phyloP scores from a whole-genome alignment of 2,329 filamentous ascomycete genomes.

The Alternaria conjuncta region DNA sequence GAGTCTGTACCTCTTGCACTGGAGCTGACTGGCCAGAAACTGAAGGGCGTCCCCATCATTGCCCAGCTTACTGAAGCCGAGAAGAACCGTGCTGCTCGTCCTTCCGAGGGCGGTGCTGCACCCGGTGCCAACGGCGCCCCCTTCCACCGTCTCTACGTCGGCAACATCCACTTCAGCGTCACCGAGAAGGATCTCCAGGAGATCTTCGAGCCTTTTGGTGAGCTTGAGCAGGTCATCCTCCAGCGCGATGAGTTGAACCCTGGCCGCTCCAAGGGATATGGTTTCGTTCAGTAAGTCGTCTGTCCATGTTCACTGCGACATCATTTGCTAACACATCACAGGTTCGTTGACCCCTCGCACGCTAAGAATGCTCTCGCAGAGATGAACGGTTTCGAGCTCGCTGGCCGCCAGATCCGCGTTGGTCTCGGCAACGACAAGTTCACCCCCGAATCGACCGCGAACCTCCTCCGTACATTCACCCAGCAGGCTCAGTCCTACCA shows the following conservation, averaged over 20 bases:
- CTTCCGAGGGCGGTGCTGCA: constrained; percentile 63
- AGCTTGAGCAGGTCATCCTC: constrained; percentile 95
- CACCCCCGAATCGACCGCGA: constrained; percentile 94
- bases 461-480: constrained; percentile 89
- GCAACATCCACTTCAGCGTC: constrained; percentile 99
- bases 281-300: constrained; percentile 90
- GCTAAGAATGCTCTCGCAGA: constrained; percentile 95
- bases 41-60: constrained; percentile 98
- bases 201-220: constrained; percentile 96
- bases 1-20: constrained; percentile 92
- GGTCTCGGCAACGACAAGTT: constrained; percentile 99
- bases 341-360: constrained; percentile 87
- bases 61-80: constrained; percentile 98
- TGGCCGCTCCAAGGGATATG: constrained; percentile 75
- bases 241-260: constrained; percentile 87
- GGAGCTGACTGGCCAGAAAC: constrained; percentile 97
- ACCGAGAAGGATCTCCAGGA: constrained; percentile 94
- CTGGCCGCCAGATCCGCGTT: constrained; percentile 95
- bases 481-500: constrained; percentile 69
- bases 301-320: not conserved
- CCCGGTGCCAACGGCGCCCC: constrained; percentile 82
- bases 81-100: constrained; percentile 96
- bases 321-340: constrained; percentile 55
- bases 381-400: constrained; percentile 99
- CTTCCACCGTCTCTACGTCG: constrained; percentile 97